Conservation (phyloP, 345 rosid species). For the Hibiscus syriacus region DNA sequence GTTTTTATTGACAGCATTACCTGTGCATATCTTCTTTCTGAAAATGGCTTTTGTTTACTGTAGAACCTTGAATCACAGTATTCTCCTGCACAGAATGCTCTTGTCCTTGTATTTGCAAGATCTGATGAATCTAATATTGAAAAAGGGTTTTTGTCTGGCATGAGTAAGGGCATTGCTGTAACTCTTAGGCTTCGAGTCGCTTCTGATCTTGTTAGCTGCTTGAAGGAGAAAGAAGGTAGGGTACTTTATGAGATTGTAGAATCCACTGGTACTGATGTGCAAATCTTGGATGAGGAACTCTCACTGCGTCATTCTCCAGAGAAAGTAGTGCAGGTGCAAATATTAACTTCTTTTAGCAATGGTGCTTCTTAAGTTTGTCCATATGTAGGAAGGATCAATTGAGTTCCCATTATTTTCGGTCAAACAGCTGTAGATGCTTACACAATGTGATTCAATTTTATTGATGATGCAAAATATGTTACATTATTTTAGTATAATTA, state of each 20-base stretch:
- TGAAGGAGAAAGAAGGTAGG: slow-evolving; percentile 18
- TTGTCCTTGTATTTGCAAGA: slow-evolving; percentile 47
- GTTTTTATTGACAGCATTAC: background rate
- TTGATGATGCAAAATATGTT: background rate
- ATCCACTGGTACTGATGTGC: slow-evolving; percentile 33
- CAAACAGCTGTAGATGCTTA: background rate
- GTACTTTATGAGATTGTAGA: slow-evolving; percentile 26
- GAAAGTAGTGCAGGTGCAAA: slow-evolving; percentile 49
- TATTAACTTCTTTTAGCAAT: background rate
- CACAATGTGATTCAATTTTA: background rate
- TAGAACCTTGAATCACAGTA: slow-evolving; percentile 39
- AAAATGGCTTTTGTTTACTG: slow-evolving; percentile 7
- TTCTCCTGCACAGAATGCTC: slow-evolving; percentile 34
- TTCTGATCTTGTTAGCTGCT: slow-evolving; percentile 20
- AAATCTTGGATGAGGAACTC: slow-evolving; percentile 26
- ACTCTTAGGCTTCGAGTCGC: slow-evolving; percentile 46
- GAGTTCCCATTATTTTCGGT: background rate
- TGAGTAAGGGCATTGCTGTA: slow-evolving; percentile 27
- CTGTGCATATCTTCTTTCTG: background rate
- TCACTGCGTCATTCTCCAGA: slow-evolving; percentile 19
- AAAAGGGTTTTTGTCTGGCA: slow-evolving; percentile 22
- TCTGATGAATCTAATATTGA: slow-evolving; percentile 42
- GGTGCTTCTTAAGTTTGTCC: background rate
- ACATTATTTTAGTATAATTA: background rate
- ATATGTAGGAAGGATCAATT: slow-evolving; percentile 1